Base-by-base conservation (phyloP, 352 stramenopile genomes). In the Pythium diclinum region DNA sequence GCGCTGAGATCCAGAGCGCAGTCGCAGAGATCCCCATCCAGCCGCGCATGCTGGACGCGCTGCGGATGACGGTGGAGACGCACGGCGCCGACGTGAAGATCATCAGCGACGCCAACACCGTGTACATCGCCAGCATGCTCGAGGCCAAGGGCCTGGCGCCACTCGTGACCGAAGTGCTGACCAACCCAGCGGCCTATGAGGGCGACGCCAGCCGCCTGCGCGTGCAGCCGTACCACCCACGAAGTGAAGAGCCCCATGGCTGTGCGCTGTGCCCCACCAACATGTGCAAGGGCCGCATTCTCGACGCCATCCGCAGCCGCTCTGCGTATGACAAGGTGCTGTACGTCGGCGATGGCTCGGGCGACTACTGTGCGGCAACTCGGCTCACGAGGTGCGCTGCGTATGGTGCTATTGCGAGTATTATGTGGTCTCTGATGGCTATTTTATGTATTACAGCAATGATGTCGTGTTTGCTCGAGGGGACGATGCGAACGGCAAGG, bases 71-170 rank as follows among this genome's bases (percentile, higher is more conserved):
- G 9, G 76, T 75, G 1, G 67, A 80, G 3, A 49, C 59, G 6
- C 64, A 83, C 49, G 72, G 58, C 33, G 77, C 78, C 3, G 70
- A 78, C 30, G 71, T 91, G 32, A 77, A 75, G 51, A 91, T 94
- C 62, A 68, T 94, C 38, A 94, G 83, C 53, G 86, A 92, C 65
- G 83, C 82, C 52, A 94, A 92, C 61, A 84, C 83, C 0, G 71
- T 92, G 6, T 92, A 88, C 69, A 94, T 92, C 48, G 63, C 88
- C 44, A 89, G 79, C 63, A 88, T 94, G 79, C 68, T 94, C 6
- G 58, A 74, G 10, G 61, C 65, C 19, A 63, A 87, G 47, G 69
- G 53, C 14, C 58, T 91, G 9, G 8, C 49, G 8, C 13, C 53
- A 3, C 56, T 75, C 59, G 69, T 91, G 10, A 69, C 58, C 40